Percentiles rank a stretch among this genome's conserved stretches.
Conservation (phyloP, 768 basidiomycete genomes). For the Crassisporium funariophilum region DNA sequence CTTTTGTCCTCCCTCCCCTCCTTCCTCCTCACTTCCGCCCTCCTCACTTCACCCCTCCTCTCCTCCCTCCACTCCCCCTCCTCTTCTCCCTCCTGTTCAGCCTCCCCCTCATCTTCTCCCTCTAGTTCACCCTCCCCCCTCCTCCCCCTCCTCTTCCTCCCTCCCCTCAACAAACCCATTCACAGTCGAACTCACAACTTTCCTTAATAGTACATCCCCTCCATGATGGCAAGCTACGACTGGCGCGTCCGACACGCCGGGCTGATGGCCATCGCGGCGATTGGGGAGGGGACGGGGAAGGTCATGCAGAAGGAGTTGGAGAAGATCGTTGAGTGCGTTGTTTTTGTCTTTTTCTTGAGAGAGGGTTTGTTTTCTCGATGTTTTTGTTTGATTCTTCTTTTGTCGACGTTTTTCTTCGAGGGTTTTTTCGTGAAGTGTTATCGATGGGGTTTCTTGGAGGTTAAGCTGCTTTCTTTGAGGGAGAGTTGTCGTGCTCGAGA, state of each 20-base stretch:
- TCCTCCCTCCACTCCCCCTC: background rate
- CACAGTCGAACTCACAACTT: too few relatives aligned
- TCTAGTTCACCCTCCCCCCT: background rate
- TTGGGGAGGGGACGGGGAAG: constrained; percentile 83
- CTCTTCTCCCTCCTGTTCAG: background rate
- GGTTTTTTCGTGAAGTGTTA: too few relatives aligned
- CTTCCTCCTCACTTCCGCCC: background rate
- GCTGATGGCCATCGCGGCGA: constrained; percentile 82
- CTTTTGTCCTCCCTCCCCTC: background rate
- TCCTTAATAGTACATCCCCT: constrained; percentile 62
- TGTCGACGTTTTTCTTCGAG: too few relatives aligned
- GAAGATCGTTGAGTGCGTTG: constrained; percentile 75
- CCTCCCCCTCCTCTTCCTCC: constrained; percentile 1
- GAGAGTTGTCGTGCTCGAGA: too few relatives aligned
- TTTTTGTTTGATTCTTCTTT: too few relatives aligned
- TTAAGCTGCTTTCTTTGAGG: background rate
- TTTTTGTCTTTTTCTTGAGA: constrained; percentile 1
- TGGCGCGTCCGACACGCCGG: constrained; percentile 88
- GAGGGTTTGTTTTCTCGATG: too few relatives aligned
- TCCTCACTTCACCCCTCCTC: background rate
- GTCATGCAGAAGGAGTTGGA: constrained; percentile 82
- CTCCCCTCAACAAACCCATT: too few relatives aligned
- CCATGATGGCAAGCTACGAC: constrained; percentile 79
- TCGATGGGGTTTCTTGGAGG: background rate
- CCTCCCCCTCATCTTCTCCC: too few relatives aligned